These are phyloP conservation scores for Dimargaris cristalligena DNA, from an alignment of 192 early-diverging fungal species.

Conservation along the genomic window DNA sequence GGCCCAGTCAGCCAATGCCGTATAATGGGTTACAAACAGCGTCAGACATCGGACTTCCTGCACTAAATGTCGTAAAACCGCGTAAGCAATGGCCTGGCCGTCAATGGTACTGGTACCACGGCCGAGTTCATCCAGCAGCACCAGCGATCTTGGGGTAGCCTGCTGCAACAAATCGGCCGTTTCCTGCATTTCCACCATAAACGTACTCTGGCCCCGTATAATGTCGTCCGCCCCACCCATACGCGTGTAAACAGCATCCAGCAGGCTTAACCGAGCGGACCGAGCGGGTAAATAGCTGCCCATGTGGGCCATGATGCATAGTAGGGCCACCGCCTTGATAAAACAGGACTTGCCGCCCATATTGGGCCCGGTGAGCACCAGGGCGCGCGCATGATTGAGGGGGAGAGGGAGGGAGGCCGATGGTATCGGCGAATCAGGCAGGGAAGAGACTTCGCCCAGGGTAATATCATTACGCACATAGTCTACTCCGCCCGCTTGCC, in stretches of 20 bases:
- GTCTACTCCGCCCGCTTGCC: too few species aligned
- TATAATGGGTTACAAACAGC: conserved; percentile 73
- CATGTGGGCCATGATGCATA: conserved; percentile 50
- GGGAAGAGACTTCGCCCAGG: too few species aligned
- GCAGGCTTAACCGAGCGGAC: conserved; percentile 39
- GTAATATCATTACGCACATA: too few species aligned
- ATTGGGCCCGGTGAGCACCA: conserved; percentile 51
- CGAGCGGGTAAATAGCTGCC: conserved; percentile 57
- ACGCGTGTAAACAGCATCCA: conserved; percentile 54
- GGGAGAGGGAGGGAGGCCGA: too few species aligned
- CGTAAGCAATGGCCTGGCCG: conserved; percentile 51
- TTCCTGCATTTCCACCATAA: conserved; percentile 64
- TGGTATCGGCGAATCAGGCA: too few species aligned
- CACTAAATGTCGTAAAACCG: conserved; percentile 40
- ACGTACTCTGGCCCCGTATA: conserved; percentile 47
- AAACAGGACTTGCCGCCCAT: conserved; percentile 66
- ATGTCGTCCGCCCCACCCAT: conserved; percentile 61
- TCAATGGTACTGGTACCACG: conserved; percentile 62
- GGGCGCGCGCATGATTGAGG: conserved; percentile 16
- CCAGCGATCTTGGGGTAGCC: conserved; percentile 38
- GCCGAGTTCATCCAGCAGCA: conserved; percentile 71
- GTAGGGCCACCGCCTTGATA: conserved; percentile 41
- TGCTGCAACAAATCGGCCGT: conserved; percentile 50
- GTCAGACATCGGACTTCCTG: conserved; percentile 26
- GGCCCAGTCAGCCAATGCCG: conserved; percentile 36